phyloP scores from a whole-genome alignment of 768 basidiomycete genomes.

The Amanita pseudoporphyria region DNA sequence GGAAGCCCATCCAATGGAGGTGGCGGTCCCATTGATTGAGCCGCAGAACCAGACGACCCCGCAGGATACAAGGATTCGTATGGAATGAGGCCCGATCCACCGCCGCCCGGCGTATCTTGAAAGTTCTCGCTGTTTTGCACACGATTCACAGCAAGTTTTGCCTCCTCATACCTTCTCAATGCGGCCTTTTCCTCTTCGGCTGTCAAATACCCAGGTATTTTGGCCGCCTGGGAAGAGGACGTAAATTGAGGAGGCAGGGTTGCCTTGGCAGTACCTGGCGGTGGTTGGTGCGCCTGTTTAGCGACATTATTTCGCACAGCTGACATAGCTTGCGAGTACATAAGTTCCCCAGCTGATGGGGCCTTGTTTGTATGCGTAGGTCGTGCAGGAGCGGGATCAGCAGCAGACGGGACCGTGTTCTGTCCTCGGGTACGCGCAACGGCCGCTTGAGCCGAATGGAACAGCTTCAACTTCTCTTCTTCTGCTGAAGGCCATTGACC shows the following conservation, averaged over 20 bases:
- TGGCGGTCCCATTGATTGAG: slow-evolving; percentile 18
- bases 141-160: slow-evolving; percentile 59
- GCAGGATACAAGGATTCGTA: slow-evolving; percentile 55
- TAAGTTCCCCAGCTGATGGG: slow-evolving; percentile 15
- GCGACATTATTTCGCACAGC: slow-evolving; percentile 18
- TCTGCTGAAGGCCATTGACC: slow-evolving; percentile 59
- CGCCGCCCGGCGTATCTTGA: slow-evolving; percentile 12
- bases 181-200: slow-evolving; percentile 74
- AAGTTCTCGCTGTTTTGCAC: slow-evolving; percentile 31
- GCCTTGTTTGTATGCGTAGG: slow-evolving; percentile 14
- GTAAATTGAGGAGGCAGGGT: not conserved
- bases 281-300: slow-evolving; percentile 14
- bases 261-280: not conserved
- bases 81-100: slow-evolving; percentile 36
- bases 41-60: slow-evolving; percentile 17
- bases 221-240: not conserved
- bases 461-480: slow-evolving; percentile 68
- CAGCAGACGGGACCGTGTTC: slow-evolving; percentile 13
- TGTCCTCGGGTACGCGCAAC: slow-evolving; percentile 47
- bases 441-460: slow-evolving; percentile 56
- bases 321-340: slow-evolving; percentile 25
- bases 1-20: slow-evolving; percentile 28
- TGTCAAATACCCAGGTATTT: slow-evolving; percentile 41
- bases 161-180: slow-evolving; percentile 56
- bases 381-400: slow-evolving; percentile 14